These are phyloP conservation scores for Colletotrichum cuscutae DNA, from an alignment of 2,329 filamentous ascomycete species.

Conservation along the genomic window DNA sequence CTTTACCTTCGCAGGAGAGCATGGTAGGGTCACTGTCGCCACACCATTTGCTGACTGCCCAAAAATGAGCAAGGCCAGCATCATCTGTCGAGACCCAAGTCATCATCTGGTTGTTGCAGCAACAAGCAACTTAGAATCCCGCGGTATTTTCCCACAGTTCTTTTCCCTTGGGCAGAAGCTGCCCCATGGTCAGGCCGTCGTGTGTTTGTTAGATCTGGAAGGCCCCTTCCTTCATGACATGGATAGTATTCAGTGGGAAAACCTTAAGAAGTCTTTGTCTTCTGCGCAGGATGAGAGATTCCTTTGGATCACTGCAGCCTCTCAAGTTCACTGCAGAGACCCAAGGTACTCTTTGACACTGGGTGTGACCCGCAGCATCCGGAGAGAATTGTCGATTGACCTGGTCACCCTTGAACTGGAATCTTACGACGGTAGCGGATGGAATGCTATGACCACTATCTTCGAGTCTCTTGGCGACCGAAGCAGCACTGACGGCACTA, in stretches of 20 bases:
- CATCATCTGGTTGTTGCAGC: neutral
- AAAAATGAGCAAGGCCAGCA: neutral
- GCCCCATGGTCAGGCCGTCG: constrained; percentile 13
- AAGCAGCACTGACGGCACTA: neutral
- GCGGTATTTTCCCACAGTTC: neutral
- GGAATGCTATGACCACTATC: neutral
- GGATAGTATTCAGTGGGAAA: neutral
- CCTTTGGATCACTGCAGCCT: constrained; percentile 45
- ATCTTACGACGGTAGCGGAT: constrained; percentile 7
- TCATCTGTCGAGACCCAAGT: constrained; percentile 9
- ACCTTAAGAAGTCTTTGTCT: constrained; percentile 8
- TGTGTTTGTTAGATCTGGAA: constrained; percentile 25
- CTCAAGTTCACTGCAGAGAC: constrained; percentile 40
- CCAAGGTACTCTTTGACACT: constrained; percentile 42
- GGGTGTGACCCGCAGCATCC: constrained; percentile 43
- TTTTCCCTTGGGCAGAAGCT: constrained; percentile 1
- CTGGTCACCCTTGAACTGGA: constrained; percentile 46
- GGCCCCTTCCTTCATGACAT: constrained; percentile 16
- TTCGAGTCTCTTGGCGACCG: constrained; percentile 4
- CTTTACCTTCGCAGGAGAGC: constrained; percentile 4
- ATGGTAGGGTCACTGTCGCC: neutral
- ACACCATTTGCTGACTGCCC: neutral
- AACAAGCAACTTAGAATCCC: neutral
- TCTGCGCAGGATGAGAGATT: constrained; percentile 33
- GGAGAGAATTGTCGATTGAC: constrained; percentile 41